Conservation (phyloP, 2,329 filamentous ascomycete genomes). For the Hypomyces perniciosus region DNA sequence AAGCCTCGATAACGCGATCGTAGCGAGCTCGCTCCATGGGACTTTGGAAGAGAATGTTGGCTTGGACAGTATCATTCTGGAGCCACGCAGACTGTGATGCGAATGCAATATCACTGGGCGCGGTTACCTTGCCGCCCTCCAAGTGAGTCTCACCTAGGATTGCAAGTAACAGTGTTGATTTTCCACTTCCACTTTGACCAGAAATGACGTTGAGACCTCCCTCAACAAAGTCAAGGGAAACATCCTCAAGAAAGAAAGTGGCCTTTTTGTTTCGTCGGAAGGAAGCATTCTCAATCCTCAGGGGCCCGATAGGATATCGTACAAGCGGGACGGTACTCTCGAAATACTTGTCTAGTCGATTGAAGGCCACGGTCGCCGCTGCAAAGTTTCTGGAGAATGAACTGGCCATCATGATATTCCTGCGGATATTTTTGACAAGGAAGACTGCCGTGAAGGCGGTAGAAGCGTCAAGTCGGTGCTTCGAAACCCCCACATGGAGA, state of each 20-base stretch:
- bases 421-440: conserved; percentile 47
- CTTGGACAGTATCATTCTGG: conserved; percentile 49
- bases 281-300: conserved; percentile 40
- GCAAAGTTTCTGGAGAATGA: conserved; percentile 33
- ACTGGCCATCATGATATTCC: conserved; percentile 46
- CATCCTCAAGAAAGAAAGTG: conserved; percentile 41
- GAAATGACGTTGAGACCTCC: conserved; percentile 49
- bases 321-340: conserved; percentile 42
- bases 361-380: conserved; percentile 37
- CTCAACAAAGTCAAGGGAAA: conserved; percentile 46
- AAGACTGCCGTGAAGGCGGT: conserved; percentile 52
- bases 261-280: conserved; percentile 47
- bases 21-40: conserved; percentile 48
- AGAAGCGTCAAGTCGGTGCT: conserved; percentile 46
- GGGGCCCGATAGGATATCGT: conserved; percentile 43
- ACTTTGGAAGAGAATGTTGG: conserved; percentile 51
- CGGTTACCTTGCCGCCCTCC: conserved; percentile 41
- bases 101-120: conserved; percentile 48
- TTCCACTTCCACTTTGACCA: conserved; percentile 51
- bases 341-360: conserved; percentile 50
- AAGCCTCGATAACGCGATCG: conserved; percentile 48
- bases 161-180: conserved; percentile 49
- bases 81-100: conserved; percentile 54
- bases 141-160: conserved; percentile 51
- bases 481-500: conserved; percentile 42